A percentile compares a stretch with the other conserved stretches of the same genome.
Evolutionary conservation across 2,329 filamentous ascomycete genomes (phyloP).

Genomic region (Phyllosticta capitalensis): DNA sequence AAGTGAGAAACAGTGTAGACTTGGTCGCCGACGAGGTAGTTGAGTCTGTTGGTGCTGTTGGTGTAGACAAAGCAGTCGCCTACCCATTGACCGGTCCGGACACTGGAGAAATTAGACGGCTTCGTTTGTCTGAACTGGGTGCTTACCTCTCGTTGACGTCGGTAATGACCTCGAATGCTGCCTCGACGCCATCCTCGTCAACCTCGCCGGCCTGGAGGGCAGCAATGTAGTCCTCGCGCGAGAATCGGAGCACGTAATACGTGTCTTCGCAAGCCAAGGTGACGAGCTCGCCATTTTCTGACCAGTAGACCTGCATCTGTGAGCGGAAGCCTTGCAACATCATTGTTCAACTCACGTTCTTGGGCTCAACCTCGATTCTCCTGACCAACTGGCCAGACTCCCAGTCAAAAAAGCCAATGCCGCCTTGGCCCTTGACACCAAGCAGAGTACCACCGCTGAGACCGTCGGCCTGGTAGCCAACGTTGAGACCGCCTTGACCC

Average conservation of each 20-base stretch:
- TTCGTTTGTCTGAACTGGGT: conserved; percentile 15
- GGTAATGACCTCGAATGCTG: conserved; percentile 91
- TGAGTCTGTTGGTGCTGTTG: conserved; percentile 89
- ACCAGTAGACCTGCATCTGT: conserved; percentile 73
- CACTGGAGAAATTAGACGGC: conserved; percentile 37
- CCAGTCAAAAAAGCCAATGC: conserved; percentile 96
- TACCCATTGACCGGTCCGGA: conserved; percentile 93
- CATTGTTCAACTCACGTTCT: conserved; percentile 36
- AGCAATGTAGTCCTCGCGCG: conserved; percentile 76
- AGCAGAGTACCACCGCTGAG: conserved; percentile 81
- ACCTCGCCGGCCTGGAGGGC: conserved; percentile 73
- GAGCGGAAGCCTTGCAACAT: not conserved
- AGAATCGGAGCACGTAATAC: conserved; percentile 90
- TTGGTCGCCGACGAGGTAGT: conserved; percentile 96
- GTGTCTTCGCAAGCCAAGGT: conserved; percentile 88
- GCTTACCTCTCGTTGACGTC: conserved; percentile 77
- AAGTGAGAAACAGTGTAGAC: conserved; percentile 97
- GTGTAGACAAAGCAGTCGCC: conserved; percentile 99
- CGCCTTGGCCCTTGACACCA: conserved; percentile 89
- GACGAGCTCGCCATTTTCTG: conserved; percentile 88
- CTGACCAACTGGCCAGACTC: conserved; percentile 78
- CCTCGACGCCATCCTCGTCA: conserved; percentile 86
- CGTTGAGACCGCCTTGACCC: conserved; percentile 67
- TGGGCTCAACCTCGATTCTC: conserved; percentile 73
- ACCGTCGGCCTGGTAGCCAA: conserved; percentile 90